Evolutionary conservation across 805 yeast genomes (phyloP).

Genomic region (Saturnispora kantuleensis): DNA sequence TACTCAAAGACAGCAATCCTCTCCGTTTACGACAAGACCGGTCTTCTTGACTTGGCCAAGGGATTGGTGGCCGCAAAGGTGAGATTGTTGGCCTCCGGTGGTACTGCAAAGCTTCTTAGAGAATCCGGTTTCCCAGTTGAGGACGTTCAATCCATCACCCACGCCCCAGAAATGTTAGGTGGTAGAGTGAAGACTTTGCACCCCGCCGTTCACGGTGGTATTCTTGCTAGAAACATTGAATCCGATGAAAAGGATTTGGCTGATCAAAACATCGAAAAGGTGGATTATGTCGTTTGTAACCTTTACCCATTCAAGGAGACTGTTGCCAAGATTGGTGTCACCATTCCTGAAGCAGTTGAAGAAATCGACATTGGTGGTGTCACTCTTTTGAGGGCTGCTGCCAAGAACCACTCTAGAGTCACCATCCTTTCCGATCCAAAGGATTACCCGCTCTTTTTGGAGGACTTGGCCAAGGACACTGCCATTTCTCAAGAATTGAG

Average conservation of each 20-base stretch:
- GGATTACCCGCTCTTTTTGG: slow-evolving; percentile 81
- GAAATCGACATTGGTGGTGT: slow-evolving; percentile 99
- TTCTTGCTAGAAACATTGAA: slow-evolving; percentile 87
- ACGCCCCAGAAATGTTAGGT: slow-evolving; percentile 98
- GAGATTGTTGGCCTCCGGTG: slow-evolving; percentile 92
- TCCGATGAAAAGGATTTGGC: slow-evolving; percentile 82
- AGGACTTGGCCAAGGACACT: slow-evolving; percentile 59
- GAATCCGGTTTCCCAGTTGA: slow-evolving; percentile 98
- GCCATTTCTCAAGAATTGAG: slow-evolving; percentile 64
- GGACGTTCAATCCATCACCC: slow-evolving; percentile 89
- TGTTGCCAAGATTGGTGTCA: slow-evolving; percentile 88
- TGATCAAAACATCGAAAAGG: slow-evolving; percentile 88
- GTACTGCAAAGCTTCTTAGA: slow-evolving; percentile 87
- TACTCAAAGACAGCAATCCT: slow-evolving; percentile 81
- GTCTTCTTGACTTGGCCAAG: slow-evolving; percentile 89
- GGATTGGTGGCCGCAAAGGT: slow-evolving; percentile 85
- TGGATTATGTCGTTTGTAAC: slow-evolving; percentile 95
- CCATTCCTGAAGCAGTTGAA: slow-evolving; percentile 95
- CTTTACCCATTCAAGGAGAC: slow-evolving; percentile 98
- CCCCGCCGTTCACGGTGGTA: slow-evolving; percentile 98
- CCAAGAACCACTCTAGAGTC: slow-evolving; percentile 95
- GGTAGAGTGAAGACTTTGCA: slow-evolving; percentile 98
- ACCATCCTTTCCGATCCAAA: slow-evolving; percentile 90
- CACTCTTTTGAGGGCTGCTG: slow-evolving; percentile 94
- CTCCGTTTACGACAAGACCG: slow-evolving; percentile 96